These are phyloP conservation scores for Amoebophrya sp. DNA, from an alignment of 169 alveolate genomes.

Conservation along the genomic window DNA sequence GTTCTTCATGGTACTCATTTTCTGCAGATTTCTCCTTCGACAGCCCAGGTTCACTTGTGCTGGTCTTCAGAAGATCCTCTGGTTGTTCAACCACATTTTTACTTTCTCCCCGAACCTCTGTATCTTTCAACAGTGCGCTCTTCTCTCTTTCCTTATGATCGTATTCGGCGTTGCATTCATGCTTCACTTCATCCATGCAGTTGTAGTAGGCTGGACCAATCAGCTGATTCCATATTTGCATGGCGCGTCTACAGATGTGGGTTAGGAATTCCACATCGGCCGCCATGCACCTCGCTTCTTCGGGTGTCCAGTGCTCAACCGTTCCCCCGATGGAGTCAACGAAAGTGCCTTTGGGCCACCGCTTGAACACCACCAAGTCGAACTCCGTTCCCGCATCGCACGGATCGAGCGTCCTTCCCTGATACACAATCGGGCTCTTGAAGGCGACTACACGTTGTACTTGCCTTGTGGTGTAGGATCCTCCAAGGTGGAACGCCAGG, in stretches of 20 bases:
- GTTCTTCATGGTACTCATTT: no score
- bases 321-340: background rate
- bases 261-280: background rate
- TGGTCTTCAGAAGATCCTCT: background rate
- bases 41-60: background rate
- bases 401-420: background rate
- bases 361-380: constrained; percentile 4
- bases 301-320: background rate
- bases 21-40: no score
- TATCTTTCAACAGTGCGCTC: no score
- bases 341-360: background rate
- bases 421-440: no score
- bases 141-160: no score
- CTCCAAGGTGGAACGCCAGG: no score
- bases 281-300: background rate
- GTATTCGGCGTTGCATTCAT: no score
- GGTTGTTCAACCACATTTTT: no score
- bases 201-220: background rate
- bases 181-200: background rate
- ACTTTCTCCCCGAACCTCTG: no score
- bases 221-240: background rate
- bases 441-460: background rate
- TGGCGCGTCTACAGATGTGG: background rate
- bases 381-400: background rate
- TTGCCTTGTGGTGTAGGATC: background rate